Evolutionary conservation across 2,329 filamentous ascomycete species (phyloP), one percentile per base, ranked within the genome.

Genomic region (Fusarium piperis): DNA sequence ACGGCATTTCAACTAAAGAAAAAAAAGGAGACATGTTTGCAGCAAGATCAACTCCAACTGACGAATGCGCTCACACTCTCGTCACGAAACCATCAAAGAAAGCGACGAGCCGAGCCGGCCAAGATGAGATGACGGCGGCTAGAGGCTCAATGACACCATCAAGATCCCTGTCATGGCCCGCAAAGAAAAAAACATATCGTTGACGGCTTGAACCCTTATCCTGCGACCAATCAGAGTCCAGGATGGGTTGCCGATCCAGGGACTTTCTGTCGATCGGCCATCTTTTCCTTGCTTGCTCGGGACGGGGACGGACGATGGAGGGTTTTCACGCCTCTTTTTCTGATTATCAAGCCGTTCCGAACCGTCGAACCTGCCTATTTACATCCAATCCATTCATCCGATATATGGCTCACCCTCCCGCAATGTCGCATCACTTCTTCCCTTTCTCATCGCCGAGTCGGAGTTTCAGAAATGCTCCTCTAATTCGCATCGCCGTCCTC

Each of bases 101-200:
- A 7, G 58, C 58, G 58, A 53, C 58, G 44, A 61, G 46, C 58
- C 59, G 35, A 64, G 23, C 30, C 32, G 28, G 30, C 23, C 32
- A 18, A 38, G 23, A 13, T 13, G 5, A 35, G 35, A 70, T 58
- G 63, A 62, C 67, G 46, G 69, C 3, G 26, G 23, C 35, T 46
- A 16, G 28, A 53, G 28, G 53, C 51, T 64, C 56, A 39, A 76
- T 74, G 66, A 73, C 68, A 75, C 68, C 72, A 75, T 75, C 48
- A 62, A 36, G 18, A 75, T 56, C 72, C 74, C 66, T 72, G 62
- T 61, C 20, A 36, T 63, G 41, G 52, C 60, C 44, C 33, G 18
- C 52, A 23, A 23, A n/a, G 12, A 62, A 20, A 30, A 52, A 38
- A 59, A 59, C 58, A 73, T 71, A 73, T 72, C 70, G 67, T 71